Conservation (phyloP, 2,329 filamentous ascomycete species). For the Epichloe coenophiala region DNA sequence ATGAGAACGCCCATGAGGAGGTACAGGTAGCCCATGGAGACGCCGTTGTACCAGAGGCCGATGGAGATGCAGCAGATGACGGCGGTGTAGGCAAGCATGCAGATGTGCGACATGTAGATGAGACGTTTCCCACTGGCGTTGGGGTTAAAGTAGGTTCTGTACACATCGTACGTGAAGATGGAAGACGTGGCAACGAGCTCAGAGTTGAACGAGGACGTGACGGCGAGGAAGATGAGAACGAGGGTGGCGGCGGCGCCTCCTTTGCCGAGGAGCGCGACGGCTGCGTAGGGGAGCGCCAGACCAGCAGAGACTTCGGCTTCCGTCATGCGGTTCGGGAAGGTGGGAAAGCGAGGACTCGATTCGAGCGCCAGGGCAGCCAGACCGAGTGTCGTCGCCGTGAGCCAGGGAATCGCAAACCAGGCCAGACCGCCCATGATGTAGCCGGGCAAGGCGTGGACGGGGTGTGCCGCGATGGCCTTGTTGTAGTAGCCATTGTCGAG, state of each 20-base stretch:
- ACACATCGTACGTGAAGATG: slow-evolving; percentile 78
- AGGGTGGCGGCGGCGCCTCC: slow-evolving; percentile 69
- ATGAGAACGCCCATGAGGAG: slow-evolving; percentile 89
- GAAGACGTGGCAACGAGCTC: slow-evolving; percentile 80
- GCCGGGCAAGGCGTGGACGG: slow-evolving; percentile 73
- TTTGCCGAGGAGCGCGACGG: slow-evolving; percentile 68
- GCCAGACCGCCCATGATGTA: slow-evolving; percentile 77
- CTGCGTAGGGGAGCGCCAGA: slow-evolving; percentile 72
- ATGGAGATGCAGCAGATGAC: slow-evolving; percentile 69
- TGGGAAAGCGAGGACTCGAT: slow-evolving; percentile 56
- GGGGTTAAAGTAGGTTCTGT: slow-evolving; percentile 77
- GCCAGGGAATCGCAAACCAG: slow-evolving; percentile 90
- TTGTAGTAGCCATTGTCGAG: slow-evolving; percentile 85
- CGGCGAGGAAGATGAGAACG: slow-evolving; percentile 79
- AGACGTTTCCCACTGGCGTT: slow-evolving; percentile 59
- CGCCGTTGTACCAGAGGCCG: slow-evolving; percentile 58
- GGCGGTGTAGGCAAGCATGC: slow-evolving; percentile 57
- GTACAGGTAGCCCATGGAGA: slow-evolving; percentile 82
- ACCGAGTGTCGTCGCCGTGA: slow-evolving; percentile 80
- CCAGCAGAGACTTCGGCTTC: slow-evolving; percentile 67
- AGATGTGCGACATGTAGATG: slow-evolving; percentile 65
- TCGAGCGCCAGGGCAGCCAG: slow-evolving; percentile 71
- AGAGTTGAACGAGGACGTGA: slow-evolving; percentile 70
- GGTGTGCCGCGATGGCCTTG: slow-evolving; percentile 81
- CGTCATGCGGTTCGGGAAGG: slow-evolving; percentile 58